Percentiles rank a stretch among this genome's conserved stretches.
These are phyloP conservation scores for Diospyros lotus DNA, from an alignment of 148 eudicot species.

Conservation along the genomic window DNA sequence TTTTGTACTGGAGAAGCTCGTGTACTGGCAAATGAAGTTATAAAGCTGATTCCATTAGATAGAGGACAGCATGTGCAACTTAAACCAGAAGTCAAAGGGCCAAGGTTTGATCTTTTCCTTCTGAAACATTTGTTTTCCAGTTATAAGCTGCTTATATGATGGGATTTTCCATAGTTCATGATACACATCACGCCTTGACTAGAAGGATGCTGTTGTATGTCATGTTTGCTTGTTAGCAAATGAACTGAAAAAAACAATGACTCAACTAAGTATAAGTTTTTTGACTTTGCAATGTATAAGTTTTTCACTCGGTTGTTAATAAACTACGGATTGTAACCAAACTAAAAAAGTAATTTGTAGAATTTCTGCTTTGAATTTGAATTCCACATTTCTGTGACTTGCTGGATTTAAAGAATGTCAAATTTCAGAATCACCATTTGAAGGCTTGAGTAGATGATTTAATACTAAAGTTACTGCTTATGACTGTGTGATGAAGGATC, in stretches of 20 bases:
- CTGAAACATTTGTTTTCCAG: background rate
- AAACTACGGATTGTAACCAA: background rate
- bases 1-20: conserved; percentile 93
- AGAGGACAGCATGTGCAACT: conserved; percentile 97
- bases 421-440: background rate
- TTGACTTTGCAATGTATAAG: background rate
- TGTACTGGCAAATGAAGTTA: conserved; percentile 75
- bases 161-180: background rate
- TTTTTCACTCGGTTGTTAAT: background rate
- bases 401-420: background rate
- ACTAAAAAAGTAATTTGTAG: conserved; percentile 1
- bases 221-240: background rate
- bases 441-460: too few relatives aligned
- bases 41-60: conserved; percentile 91
- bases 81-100: conserved; percentile 73
- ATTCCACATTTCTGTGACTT: background rate
- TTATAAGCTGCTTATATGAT: conserved; percentile 6
- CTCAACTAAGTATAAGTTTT: background rate
- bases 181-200: background rate
- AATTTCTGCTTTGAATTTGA: background rate
- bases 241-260: too few relatives aligned
- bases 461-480: too few relatives aligned
- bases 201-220: background rate
- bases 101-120: conserved; percentile 57
- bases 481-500: too few relatives aligned